Conservation (phyloP, 2,329 filamentous ascomycete genomes). For the Xylariaceae sp. region DNA sequence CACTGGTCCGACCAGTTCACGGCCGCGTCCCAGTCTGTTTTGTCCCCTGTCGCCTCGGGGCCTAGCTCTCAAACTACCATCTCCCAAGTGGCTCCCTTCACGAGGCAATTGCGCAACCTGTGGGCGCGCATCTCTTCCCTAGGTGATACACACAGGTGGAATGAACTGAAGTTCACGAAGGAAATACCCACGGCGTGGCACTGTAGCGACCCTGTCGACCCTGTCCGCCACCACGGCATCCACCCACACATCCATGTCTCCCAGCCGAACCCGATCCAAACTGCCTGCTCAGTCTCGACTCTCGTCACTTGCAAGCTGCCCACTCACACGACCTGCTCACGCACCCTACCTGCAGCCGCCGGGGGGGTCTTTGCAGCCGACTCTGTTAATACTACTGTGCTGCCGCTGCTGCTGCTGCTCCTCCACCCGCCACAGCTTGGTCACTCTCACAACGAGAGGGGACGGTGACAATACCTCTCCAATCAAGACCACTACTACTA, state of each 20-base stretch:
- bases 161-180: conserved; percentile 1
- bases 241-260: conserved; percentile 13
- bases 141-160: not conserved
- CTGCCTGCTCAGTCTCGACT: not conserved
- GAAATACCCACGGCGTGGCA: too few relatives aligned
- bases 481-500: not conserved
- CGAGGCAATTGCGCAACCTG: conserved; percentile 7
- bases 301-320: conserved; percentile 12
- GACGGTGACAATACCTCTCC: conserved; percentile 7
- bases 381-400: not conserved
- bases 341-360: conserved; percentile 9
- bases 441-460: conserved; percentile 17
- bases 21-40: too few relatives aligned
- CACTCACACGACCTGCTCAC: conserved; percentile 14
- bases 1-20: too few relatives aligned
- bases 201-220: conserved; percentile 1
- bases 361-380: not conserved
- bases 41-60: too few relatives aligned
- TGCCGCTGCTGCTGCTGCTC: conserved; percentile 6
- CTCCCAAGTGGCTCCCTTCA: conserved; percentile 12
- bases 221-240: conserved; percentile 11
- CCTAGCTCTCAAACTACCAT: not conserved
- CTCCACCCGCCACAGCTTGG: not conserved
- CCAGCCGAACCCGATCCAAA: conserved; percentile 16
- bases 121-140: not conserved